Evolutionary conservation across 2,329 filamentous ascomycete species (phyloP).

Genomic region (Colletotrichum tropicale): DNA sequence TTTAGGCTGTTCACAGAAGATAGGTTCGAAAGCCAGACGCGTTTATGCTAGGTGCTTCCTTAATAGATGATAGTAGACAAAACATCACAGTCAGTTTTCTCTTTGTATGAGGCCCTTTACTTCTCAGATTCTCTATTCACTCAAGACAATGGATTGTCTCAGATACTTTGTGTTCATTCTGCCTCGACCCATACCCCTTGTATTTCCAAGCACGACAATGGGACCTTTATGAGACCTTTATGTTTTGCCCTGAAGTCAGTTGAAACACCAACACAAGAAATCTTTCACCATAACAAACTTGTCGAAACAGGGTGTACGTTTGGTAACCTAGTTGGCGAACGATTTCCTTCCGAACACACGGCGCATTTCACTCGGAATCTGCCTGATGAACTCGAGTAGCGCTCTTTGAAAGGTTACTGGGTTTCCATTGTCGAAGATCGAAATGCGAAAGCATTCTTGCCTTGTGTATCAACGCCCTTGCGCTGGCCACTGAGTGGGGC

Average conservation of each 20-base stretch:
- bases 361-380: neutral
- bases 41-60: neutral
- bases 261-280: neutral
- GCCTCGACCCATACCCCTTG: neutral
- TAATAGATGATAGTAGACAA: neutral
- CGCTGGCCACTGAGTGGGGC: neutral
- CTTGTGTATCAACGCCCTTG: neutral
- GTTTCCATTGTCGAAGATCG: neutral
- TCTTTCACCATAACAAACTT: neutral
- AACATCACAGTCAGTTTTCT: neutral
- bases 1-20: neutral
- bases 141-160: neutral
- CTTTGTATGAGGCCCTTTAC: neutral
- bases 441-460: neutral
- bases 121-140: neutral
- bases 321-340: neutral
- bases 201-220: neutral
- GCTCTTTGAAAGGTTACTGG: neutral
- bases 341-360: neutral
- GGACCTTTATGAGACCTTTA: neutral
- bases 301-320: neutral
- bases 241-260: neutral
- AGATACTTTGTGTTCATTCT: neutral
- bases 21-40: neutral
- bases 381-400: neutral